Conservation (phyloP, 2,329 filamentous ascomycete genomes). For the Didymellaceae sp. region DNA sequence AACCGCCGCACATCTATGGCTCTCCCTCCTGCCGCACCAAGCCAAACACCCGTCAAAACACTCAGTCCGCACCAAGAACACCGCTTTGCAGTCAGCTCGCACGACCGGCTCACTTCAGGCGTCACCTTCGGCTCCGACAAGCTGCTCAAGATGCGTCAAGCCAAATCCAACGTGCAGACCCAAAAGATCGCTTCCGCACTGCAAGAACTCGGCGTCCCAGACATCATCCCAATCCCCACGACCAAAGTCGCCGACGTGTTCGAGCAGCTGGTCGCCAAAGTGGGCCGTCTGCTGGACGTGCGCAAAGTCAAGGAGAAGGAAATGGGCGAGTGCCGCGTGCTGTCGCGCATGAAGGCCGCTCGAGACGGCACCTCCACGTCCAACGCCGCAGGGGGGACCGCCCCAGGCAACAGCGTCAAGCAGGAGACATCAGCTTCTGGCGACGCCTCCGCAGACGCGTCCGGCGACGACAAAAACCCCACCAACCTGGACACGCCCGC, state of each 20-base stretch:
- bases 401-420: no score
- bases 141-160: constrained; percentile 77
- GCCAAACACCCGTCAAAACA: constrained; percentile 49
- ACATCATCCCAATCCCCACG: constrained; percentile 76
- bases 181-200: constrained; percentile 76
- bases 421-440: no score
- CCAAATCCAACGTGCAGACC: constrained; percentile 78
- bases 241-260: constrained; percentile 73
- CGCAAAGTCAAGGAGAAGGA: constrained; percentile 79
- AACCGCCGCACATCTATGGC: constrained; percentile 46
- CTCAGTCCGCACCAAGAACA: constrained; percentile 77
- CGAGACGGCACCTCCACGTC: constrained; percentile 23
- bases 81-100: constrained; percentile 82
- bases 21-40: constrained; percentile 28
- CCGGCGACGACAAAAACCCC: constrained; percentile 17
- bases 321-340: constrained; percentile 64
- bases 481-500: constrained; percentile 39
- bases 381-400: no score
- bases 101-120: constrained; percentile 84
- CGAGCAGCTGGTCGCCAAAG: constrained; percentile 71
- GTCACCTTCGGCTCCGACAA: constrained; percentile 89
- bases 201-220: constrained; percentile 72
- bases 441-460: not conserved
- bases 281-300: constrained; percentile 73
- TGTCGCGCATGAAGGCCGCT: constrained; percentile 48